Conservation (phyloP, 352 stramenopile species). For the Elongisporangium anandrum region DNA sequence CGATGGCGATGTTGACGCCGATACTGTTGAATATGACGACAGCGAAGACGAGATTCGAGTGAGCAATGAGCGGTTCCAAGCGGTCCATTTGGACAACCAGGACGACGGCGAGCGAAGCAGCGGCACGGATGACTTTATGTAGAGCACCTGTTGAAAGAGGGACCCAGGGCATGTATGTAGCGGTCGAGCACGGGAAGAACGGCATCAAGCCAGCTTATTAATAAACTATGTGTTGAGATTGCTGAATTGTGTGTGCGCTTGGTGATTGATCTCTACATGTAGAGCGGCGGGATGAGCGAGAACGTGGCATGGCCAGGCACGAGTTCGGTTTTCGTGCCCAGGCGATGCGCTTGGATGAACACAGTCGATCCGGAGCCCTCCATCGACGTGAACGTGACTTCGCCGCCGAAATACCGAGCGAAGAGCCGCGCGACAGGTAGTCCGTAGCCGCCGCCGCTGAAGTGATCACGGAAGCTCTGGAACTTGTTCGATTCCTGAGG, state of each 20-base stretch:
- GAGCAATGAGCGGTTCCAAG: conserved; percentile 88
- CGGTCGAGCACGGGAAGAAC: neutral
- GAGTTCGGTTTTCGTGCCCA: conserved; percentile 72
- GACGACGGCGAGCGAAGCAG: conserved; percentile 55
- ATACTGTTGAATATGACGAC: conserved; percentile 88
- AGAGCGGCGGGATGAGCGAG: neutral
- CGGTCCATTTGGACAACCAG: conserved; percentile 83
- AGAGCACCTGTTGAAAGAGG: conserved; percentile 1
- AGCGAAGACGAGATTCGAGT: conserved; percentile 88
- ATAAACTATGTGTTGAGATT: conserved; percentile 1
- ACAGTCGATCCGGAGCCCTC: conserved; percentile 96
- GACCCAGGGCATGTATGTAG: neutral
- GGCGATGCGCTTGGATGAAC: conserved; percentile 78
- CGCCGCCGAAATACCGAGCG: conserved; percentile 97
- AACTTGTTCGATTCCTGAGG: conserved; percentile 55
- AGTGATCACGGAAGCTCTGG: conserved; percentile 80
- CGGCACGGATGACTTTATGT: conserved; percentile 80
- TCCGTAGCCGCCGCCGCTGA: conserved; percentile 95
- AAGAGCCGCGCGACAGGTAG: conserved; percentile 92
- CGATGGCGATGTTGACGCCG: conserved; percentile 67
- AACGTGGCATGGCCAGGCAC: conserved; percentile 49
- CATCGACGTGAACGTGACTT: conserved; percentile 98
- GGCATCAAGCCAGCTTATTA: neutral
- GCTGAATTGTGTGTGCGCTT: neutral
- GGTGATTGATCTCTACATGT: neutral